A percentile compares a stretch with the other conserved stretches of the same genome.
phyloP scores from a whole-genome alignment of 2,329 filamentous ascomycete species.

The Cadophora sp. region DNA sequence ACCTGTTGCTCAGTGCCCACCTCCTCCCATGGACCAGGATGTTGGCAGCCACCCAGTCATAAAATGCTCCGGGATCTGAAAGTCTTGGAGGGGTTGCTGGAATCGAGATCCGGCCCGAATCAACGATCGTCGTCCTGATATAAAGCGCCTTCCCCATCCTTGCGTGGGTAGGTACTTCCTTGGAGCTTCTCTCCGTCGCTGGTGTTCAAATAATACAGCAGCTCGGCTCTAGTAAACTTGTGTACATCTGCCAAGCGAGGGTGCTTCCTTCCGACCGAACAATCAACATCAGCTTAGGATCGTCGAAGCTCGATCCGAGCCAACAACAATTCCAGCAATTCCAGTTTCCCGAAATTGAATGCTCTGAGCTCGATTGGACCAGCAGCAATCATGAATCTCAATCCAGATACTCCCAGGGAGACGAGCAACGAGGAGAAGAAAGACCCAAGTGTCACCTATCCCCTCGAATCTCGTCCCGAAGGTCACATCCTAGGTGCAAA shows the following conservation, averaged over 20 bases:
- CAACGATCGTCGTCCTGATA: neutral
- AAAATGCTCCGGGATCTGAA: neutral
- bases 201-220: neutral
- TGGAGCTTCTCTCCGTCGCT: neutral
- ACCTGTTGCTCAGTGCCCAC: neutral
- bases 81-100: neutral
- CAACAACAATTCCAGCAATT: too few species aligned
- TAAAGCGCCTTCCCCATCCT: neutral
- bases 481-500: conserved; percentile 10
- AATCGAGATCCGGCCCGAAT: neutral
- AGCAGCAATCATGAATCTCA: conserved; percentile 5
- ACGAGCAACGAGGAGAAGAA: conserved; percentile 10
- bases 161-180: neutral
- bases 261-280: too few species aligned
- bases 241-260: neutral
- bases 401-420: neutral
- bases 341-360: neutral
- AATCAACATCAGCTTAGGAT: too few species aligned
- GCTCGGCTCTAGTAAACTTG: too few species aligned
- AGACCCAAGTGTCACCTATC: neutral
- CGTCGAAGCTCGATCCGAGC: too few species aligned
- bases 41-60: conserved; percentile 7
- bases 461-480: neutral
- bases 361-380: neutral
- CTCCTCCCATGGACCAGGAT: neutral